Conservation (phyloP, 352 stramenopile genomes). For the Pythium myriotylum region DNA sequence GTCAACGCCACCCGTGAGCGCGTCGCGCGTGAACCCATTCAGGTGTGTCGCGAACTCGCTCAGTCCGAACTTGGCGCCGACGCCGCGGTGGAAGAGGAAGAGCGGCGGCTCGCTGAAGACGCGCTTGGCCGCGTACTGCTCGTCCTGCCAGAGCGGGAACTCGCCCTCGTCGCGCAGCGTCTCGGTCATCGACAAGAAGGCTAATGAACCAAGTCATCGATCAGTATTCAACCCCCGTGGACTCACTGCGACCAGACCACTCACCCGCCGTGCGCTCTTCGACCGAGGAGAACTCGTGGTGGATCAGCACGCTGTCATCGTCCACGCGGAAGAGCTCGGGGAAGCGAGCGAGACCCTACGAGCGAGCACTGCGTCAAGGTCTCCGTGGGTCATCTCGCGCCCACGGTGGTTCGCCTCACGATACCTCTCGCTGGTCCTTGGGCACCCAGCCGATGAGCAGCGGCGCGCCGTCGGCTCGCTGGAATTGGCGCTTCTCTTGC, state of each 20-base stretch:
- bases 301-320: constrained; percentile 18
- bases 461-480: background rate
- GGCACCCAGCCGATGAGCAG: constrained; percentile 28
- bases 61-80: constrained; percentile 62
- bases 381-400: too few species aligned
- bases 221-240: constrained; percentile 1
- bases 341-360: constrained; percentile 12
- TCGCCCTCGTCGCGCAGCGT: constrained; percentile 44
- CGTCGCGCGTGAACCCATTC: constrained; percentile 61
- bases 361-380: background rate
- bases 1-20: constrained; percentile 25
- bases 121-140: constrained; percentile 61
- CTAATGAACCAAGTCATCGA: constrained; percentile 18
- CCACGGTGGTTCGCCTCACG: background rate
- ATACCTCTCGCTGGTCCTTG: constrained; percentile 31
- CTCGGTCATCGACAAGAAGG: constrained; percentile 46
- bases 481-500: constrained; percentile 5
- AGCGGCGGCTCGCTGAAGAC: constrained; percentile 47
- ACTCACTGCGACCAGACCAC: background rate
- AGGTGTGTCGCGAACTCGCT: constrained; percentile 70
- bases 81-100: constrained; percentile 69
- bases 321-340: constrained; percentile 20
- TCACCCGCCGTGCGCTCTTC: constrained; percentile 20
- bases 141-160: constrained; percentile 62
- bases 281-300: constrained; percentile 11